A percentile compares a stretch with the other conserved stretches of the same genome.
These are phyloP conservation scores for Entophlyctis luteolus DNA, from an alignment of 192 early-diverging fungal genomes.

Conservation along the genomic window DNA sequence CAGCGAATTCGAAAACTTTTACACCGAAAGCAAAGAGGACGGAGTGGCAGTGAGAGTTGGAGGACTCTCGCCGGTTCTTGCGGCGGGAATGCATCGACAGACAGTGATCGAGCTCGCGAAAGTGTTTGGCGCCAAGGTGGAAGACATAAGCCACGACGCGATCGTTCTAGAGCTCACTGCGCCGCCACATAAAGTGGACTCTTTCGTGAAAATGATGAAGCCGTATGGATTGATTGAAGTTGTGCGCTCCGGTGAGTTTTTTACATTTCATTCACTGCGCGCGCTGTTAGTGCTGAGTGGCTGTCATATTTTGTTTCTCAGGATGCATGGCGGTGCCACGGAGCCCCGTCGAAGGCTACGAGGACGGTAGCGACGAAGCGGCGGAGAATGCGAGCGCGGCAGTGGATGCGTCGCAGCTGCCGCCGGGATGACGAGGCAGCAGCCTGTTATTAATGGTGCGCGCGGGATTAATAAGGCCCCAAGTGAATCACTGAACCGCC, in stretches of 20 bases:
- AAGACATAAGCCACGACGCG: slow-evolving; percentile 81
- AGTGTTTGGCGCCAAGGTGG: slow-evolving; percentile 81
- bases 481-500: not conserved
- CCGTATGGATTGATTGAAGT: slow-evolving; percentile 96
- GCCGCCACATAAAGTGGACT: slow-evolving; percentile 80
- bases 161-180: slow-evolving; percentile 85
- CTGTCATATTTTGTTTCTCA: slow-evolving; percentile 20
- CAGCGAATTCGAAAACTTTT: not conserved
- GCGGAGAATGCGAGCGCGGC: slow-evolving; percentile 54
- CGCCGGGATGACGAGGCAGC: slow-evolving; percentile 71
- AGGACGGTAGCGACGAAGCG: slow-evolving; percentile 46
- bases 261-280: not conserved
- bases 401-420: slow-evolving; percentile 89
- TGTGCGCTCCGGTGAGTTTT: slow-evolving; percentile 72
- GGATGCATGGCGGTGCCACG: slow-evolving; percentile 96
- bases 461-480: not conserved
- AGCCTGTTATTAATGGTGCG: not conserved
- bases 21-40: slow-evolving; percentile 25
- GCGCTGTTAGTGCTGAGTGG: not conserved
- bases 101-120: slow-evolving; percentile 77
- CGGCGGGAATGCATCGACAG: slow-evolving; percentile 64
- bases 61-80: slow-evolving; percentile 44
- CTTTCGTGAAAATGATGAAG: slow-evolving; percentile 87
- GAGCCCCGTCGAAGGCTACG: slow-evolving; percentile 73
- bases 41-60: slow-evolving; percentile 24